Evolutionary conservation across 805 yeast species (phyloP), one percentile per base, ranked within the genome.

Genomic region (Wickerhamiella domercqiae): DNA sequence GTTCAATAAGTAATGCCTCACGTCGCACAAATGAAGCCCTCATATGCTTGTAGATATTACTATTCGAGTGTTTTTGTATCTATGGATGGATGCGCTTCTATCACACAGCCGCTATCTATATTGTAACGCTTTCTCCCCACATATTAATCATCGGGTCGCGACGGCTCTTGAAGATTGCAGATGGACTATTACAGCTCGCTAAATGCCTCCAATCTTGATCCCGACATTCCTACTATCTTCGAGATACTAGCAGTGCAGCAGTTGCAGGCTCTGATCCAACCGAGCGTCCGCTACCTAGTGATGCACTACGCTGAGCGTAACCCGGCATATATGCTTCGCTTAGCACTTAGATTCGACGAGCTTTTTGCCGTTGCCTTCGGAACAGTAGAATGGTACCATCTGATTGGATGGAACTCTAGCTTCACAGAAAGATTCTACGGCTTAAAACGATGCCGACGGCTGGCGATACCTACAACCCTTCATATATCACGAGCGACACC

Each of bases 361-460:
- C 50, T 83, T 26, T 77, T 77, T 47, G 54, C 77, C 3, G 41
- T 70, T 2, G 42, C 77, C 2, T 61, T 86, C 49, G 73, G 79
- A 0, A 40, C 68, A 3, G 60, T 87, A 1, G 96, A 90, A 55
- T 73, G 73, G 63, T 66, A 69, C 43, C 80, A 76, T 47, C 55
- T 87, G 35, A 68, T 62, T 36, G 63, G 64, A 35, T 80, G 90
- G 82, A 86, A 81, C 49, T 72, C 93, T 0, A 72, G 90, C 2
- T 82, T 87, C 50, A 82, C 93, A 0, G 96, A 87, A 55, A 79
- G 80, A 52, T 87, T 87, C 53, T 87, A 87, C 52, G 97, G 96
- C 2, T 59, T 87, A 45, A 83, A 83, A 51, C 63, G 93, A 34
- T 68, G 69, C 5, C 47, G 55, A 3, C 45, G 45, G 25, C 52